phyloP scores from a whole-genome alignment of 2,329 filamentous ascomycete genomes.

The Hysterium pulicare region DNA sequence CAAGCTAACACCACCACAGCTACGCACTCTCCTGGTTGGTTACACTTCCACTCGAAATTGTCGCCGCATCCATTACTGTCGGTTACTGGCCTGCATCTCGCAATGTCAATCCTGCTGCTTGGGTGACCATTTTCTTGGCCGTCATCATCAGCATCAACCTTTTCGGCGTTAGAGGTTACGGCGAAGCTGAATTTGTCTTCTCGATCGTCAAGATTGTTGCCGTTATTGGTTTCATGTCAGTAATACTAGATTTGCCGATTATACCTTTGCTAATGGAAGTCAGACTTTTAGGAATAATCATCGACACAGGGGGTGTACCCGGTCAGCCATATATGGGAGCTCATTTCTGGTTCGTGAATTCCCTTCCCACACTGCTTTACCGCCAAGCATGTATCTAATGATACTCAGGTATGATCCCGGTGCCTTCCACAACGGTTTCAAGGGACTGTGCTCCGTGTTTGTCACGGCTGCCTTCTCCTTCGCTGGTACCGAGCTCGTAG shows the following conservation, averaged over 20 bases:
- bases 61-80: slow-evolving; percentile 79
- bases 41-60: slow-evolving; percentile 75
- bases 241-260: slow-evolving; percentile 7
- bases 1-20: no score
- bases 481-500: slow-evolving; percentile 71
- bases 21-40: slow-evolving; percentile 83
- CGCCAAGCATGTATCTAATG: no score
- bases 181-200: slow-evolving; percentile 82
- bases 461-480: slow-evolving; percentile 73
- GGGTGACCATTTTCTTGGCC: slow-evolving; percentile 75
- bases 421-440: slow-evolving; percentile 75
- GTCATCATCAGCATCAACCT: slow-evolving; percentile 76
- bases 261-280: not conserved
- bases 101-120: slow-evolving; percentile 53
- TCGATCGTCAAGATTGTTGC: slow-evolving; percentile 78
- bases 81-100: slow-evolving; percentile 65
- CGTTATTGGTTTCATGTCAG: slow-evolving; percentile 79
- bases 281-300: slow-evolving; percentile 75
- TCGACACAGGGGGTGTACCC: slow-evolving; percentile 67
- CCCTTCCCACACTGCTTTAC: no score
- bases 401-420: slow-evolving; percentile 56
- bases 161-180: slow-evolving; percentile 81
- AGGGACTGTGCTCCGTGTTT: slow-evolving; percentile 71
- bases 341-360: slow-evolving; percentile 64
- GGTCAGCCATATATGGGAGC: slow-evolving; percentile 72